phyloP scores from a whole-genome alignment of 257 asterid genomes.

The Solanum bulbocastanum region DNA sequence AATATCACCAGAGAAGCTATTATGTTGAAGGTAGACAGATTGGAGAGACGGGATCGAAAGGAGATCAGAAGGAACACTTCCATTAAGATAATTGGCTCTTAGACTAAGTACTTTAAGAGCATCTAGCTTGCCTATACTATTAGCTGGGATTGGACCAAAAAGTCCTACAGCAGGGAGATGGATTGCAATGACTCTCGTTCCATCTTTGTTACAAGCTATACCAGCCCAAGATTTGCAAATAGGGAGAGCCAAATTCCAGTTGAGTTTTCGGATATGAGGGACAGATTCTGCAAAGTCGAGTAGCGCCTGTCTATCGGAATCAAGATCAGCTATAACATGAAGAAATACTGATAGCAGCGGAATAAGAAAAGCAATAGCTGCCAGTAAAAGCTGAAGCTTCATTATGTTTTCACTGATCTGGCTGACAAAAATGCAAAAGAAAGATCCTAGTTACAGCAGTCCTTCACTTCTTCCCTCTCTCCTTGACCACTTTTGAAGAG shows the following conservation, averaged over 20 bases:
- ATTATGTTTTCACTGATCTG: conserved; percentile 17
- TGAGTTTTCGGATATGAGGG: conserved; percentile 57
- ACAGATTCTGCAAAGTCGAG: conserved; percentile 53
- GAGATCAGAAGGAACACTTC: conserved; percentile 60
- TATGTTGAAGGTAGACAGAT: conserved; percentile 56
- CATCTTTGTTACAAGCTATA: conserved; percentile 43
- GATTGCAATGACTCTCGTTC: conserved; percentile 47
- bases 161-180: conserved; percentile 85
- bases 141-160: conserved; percentile 53
- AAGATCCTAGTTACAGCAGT: not conserved
- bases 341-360: conserved; percentile 18
- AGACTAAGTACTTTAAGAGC: conserved; percentile 68
- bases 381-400: conserved; percentile 19
- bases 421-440: not conserved
- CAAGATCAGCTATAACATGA: conserved; percentile 30
- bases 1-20: conserved; percentile 65
- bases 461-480: not conserved
- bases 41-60: conserved; percentile 55
- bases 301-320: conserved; percentile 54
- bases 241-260: conserved; percentile 42
- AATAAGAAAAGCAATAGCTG: conserved; percentile 17
- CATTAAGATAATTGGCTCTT: conserved; percentile 55
- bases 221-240: conserved; percentile 79
- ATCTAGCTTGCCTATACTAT: conserved; percentile 48
- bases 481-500: not conserved